Base-by-base conservation (phyloP, 1,139 yeast species). In the Hyphopichia khmerensis region DNA sequence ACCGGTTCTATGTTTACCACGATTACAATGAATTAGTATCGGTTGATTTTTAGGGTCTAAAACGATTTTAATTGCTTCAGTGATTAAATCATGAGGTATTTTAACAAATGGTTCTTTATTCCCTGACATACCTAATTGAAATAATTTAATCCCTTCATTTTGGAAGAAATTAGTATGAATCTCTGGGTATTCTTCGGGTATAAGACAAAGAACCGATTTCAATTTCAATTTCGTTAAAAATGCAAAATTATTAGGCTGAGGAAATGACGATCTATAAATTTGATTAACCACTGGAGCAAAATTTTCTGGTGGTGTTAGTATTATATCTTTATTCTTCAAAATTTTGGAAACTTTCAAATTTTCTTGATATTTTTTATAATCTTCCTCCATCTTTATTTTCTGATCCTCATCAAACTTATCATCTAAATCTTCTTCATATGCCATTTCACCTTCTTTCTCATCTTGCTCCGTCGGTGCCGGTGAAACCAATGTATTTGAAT, bases 1-100 rank as follows among this genome's bases (percentile, higher is more conserved):
- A 0, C 99, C 99, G 0, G 99, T 93, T 52, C 99, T 77, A 60
- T 93, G 99, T 56, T 93, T 93, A 8, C 99, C 99, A 45, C 97
- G 72, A 64, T 93, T 93, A 64, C 99, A 93, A 65, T 93, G 99
- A 38, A 93, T 87, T 46, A 93, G 69, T 13, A 93, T 72, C 0
- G 99, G 99, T 45, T 90, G 98, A 62, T 93, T 91, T 15, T 62
- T 80, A 0, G 96, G 96, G 55, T 93, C 75, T 14, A 90, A 64
- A 13, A 90, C 89, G 23, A 90, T 83, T 55, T 85, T 83, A 47
- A 91, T 70, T 0, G 98, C 97, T 47, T 81, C 80, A 0, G 95
- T 86, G 38, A 93, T 81, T 36, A 87, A 70, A 33, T 82, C 84
- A 24, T 87, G 83, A 34, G 95, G 84, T 42, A 93, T 79, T 52